Base-by-base conservation (phyloP, 805 yeast species). In the Candida rishiriensis region DNA sequence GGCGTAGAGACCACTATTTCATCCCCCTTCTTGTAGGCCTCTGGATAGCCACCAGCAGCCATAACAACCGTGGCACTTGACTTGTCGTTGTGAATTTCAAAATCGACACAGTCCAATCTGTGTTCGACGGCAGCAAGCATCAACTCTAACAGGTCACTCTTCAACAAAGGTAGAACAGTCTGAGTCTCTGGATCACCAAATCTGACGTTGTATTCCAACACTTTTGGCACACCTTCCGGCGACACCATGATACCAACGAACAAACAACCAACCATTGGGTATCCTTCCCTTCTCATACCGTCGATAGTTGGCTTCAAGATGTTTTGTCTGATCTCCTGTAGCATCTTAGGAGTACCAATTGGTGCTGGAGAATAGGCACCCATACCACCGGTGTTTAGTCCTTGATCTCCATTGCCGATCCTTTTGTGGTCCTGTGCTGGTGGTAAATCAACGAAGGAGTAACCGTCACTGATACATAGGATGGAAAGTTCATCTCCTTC, bases 151-250 rank as follows among this genome's bases (percentile, higher is more conserved):
- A 93, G 75, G 67, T 93, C 99, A n/a, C 97, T 83, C 38, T 87
- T 71, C 51, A 93, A 71, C 59, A 93, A 74, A 16, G 97, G 97
- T 60, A 93, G 72, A 18, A 93, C 96, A 3, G 97, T 87, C 72
- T 93, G 99, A 31, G 98, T 93, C 70, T 93, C 99, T 53, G 99
- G 99, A 65, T 93, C 99, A 51, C 99, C 99, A 56, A 93, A 95
- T 69, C 99, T 83, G 41, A 95, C 98, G 57, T 93, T 93, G 69
- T 95, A 93, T 68, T 93, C 99, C 59, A 93, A 74, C 3, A 90
- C 97, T 70, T 89, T 88, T 54, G 99, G 98, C 41, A 53, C 66
- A 49, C 96, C 97, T 36, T 71, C 57, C n/a, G 81, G 78, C 5
- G 95, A 79, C 54, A 93, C 76, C 84, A 93, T 93, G 55, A 93